Conservation (phyloP, 768 basidiomycete genomes). For the Kwoniella bestiolae region DNA sequence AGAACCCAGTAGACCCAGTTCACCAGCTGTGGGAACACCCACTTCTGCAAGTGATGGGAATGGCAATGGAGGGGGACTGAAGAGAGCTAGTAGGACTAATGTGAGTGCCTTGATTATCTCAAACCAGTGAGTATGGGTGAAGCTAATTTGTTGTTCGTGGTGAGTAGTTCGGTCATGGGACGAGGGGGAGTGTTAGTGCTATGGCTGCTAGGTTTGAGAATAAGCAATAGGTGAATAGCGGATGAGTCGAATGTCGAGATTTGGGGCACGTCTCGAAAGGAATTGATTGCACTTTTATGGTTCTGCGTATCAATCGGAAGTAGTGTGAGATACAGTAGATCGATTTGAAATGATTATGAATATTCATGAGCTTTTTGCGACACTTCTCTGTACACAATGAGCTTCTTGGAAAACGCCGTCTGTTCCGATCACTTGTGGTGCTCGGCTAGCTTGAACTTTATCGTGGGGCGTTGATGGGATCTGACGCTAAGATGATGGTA, state of each 20-base stretch:
- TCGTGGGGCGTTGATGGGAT: no score
- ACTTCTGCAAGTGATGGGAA: neutral
- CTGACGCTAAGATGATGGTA: no score
- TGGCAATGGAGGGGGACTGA: slow-evolving; percentile 18
- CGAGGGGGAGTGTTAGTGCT: slow-evolving; percentile 34
- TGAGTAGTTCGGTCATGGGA: slow-evolving; percentile 28
- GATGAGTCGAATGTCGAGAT: neutral
- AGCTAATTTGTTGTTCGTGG: neutral
- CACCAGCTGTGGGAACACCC: slow-evolving; percentile 14
- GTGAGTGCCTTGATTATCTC: neutral
- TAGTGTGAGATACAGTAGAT: no score
- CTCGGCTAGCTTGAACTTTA: no score
- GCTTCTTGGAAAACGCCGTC: no score
- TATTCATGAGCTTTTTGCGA: no score
- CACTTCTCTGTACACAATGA: no score
- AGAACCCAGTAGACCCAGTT: slow-evolving; percentile 19
- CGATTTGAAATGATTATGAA: no score
- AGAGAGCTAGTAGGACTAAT: slow-evolving; percentile 20
- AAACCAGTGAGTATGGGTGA: neutral
- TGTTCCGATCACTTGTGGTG: no score
- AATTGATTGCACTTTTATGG: no score
- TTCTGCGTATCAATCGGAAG: no score
- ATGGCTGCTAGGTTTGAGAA: slow-evolving; percentile 39
- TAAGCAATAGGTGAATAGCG: neutral
- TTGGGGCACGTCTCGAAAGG: no score